phyloP scores from a whole-genome alignment of 2,329 filamentous ascomycete genomes.

The Basipetospora chlamydospora region DNA sequence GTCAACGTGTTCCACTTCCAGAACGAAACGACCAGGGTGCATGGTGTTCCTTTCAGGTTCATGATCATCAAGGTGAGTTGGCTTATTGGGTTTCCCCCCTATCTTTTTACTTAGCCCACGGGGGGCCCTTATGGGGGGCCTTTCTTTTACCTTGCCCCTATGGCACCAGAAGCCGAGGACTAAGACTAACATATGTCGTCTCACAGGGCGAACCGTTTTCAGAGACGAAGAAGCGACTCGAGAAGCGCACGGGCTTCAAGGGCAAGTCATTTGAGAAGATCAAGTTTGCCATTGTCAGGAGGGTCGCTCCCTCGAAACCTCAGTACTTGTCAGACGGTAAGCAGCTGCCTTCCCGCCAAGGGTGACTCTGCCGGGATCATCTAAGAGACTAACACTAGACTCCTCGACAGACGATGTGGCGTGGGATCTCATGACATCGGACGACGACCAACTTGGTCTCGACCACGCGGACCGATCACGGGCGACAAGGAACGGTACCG shows the following conservation, averaged over 20 bases:
- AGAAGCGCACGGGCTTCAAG: slow-evolving; percentile 84
- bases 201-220: slow-evolving; percentile 71
- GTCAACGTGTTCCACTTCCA: slow-evolving; percentile 88
- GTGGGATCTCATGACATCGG: slow-evolving; percentile 32
- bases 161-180: too few relatives aligned
- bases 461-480: slow-evolving; percentile 51
- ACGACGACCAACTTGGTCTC: slow-evolving; percentile 49
- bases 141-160: too few relatives aligned
- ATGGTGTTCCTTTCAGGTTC: slow-evolving; percentile 87
- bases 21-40: slow-evolving; percentile 67
- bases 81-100: neutral
- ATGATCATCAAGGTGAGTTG: slow-evolving; percentile 58
- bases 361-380: neutral
- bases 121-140: too few relatives aligned
- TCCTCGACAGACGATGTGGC: slow-evolving; percentile 38
- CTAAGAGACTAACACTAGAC: slow-evolving; percentile 10
- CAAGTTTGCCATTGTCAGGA: slow-evolving; percentile 74
- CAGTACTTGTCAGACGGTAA: slow-evolving; percentile 79
- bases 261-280: slow-evolving; percentile 98
- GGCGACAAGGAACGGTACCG: slow-evolving; percentile 42
- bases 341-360: too few relatives aligned
- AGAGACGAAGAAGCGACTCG: slow-evolving; percentile 87
- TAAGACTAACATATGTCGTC: too few relatives aligned
- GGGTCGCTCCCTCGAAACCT: slow-evolving; percentile 60
- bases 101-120: neutral